Percentiles rank a stretch among this genome's conserved stretches.
These are phyloP conservation scores for Cladosporium sp. DNA, from an alignment of 2,329 filamentous ascomycete species.

Conservation along the genomic window DNA sequence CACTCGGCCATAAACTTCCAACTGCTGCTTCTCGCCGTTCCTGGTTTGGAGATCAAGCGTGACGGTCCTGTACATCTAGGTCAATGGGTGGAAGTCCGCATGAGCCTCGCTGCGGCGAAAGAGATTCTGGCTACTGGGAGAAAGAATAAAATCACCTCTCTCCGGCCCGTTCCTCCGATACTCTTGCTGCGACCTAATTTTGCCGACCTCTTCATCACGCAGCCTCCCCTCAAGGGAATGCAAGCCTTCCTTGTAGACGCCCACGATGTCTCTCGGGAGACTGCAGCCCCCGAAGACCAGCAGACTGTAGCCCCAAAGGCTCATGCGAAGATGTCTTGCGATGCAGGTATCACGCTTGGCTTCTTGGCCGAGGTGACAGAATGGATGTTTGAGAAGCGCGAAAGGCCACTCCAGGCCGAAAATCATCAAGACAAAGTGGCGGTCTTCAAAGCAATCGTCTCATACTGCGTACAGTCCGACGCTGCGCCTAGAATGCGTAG, in stretches of 20 bases:
- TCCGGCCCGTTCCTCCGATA: not conserved
- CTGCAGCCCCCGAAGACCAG: not conserved
- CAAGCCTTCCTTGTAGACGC: slow-evolving; percentile 29
- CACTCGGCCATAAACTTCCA: slow-evolving; percentile 27
- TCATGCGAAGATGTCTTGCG: slow-evolving; percentile 32
- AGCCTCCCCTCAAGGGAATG: slow-evolving; percentile 33
- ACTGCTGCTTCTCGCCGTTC: slow-evolving; percentile 28
- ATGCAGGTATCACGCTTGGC: slow-evolving; percentile 35
- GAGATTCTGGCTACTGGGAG: slow-evolving; percentile 13
- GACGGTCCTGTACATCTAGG: slow-evolving; percentile 30
- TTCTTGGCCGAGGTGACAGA: slow-evolving; percentile 30
- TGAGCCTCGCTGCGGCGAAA: slow-evolving; percentile 28
- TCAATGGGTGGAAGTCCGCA: slow-evolving; percentile 31
- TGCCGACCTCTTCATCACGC: slow-evolving; percentile 28
- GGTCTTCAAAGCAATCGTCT: slow-evolving; percentile 35
- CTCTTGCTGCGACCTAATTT: not conserved
- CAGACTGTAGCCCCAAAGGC: not conserved
- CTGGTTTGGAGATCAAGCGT: slow-evolving; percentile 30
- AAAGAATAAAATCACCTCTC: not conserved
- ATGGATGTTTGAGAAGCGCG: not conserved
- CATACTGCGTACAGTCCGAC: slow-evolving; percentile 27
- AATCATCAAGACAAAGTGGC: slow-evolving; percentile 4
- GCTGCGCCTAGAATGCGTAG: slow-evolving; percentile 26
- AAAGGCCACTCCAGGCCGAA: not conserved
- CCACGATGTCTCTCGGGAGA: not conserved